Evolutionary conservation across 2,329 filamentous ascomycete genomes (phyloP).

Genomic region (Myriangium duriaei): DNA sequence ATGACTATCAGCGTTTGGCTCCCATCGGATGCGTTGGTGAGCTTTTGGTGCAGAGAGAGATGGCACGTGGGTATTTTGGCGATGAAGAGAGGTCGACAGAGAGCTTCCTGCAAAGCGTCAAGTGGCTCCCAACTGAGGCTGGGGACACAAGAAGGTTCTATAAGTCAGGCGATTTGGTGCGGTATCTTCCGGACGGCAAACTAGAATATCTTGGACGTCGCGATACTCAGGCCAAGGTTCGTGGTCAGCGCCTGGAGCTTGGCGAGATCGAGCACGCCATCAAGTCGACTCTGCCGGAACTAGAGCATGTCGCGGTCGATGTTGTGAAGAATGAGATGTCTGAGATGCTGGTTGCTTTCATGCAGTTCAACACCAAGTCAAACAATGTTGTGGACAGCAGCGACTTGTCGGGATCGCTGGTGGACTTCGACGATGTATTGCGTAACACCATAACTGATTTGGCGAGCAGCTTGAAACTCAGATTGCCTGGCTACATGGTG

Average conservation of each 20-base stretch:
- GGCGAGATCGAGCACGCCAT: conserved; percentile 61
- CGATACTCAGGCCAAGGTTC: conserved; percentile 84
- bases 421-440: background rate
- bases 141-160: conserved; percentile 1
- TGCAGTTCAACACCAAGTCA: too few relatives aligned
- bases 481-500: conserved; percentile 2
- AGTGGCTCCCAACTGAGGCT: conserved; percentile 11
- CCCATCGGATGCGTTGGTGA: conserved; percentile 37
- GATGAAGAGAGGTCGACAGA: conserved; percentile 17
- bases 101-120: conserved; percentile 21
- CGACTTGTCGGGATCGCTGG: background rate
- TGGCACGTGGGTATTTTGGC: conserved; percentile 31
- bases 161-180: conserved; percentile 35
- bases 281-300: background rate
- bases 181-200: conserved; percentile 60
- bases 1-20: conserved; percentile 17
- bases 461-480: conserved; percentile 38
- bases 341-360: conserved; percentile 1
- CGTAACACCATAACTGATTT: too few relatives aligned
- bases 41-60: conserved; percentile 22
- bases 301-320: background rate
- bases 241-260: conserved; percentile 85
- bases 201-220: conserved; percentile 57
- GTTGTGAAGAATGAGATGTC: background rate
- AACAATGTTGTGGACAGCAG: too few relatives aligned